Evolutionary conservation across 2,329 filamentous ascomycete species (phyloP).

Genomic region (Grosmannia penicillata): DNA sequence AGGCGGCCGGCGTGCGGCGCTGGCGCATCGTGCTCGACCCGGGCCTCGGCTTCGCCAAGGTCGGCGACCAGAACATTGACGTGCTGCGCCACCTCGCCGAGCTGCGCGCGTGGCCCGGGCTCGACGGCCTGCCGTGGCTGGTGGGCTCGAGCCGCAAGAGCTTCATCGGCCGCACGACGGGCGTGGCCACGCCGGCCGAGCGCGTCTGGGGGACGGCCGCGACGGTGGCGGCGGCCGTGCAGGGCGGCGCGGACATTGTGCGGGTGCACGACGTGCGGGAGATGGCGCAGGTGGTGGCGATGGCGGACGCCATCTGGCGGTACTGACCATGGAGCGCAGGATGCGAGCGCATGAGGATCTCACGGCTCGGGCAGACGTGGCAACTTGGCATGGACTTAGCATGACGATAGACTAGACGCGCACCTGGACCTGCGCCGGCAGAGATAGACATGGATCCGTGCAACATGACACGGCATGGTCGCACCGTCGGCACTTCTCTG

Average conservation of each 20-base stretch:
- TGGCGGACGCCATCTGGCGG: constrained; percentile 89
- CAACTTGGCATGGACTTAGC: too few relatives aligned
- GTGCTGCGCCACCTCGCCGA: constrained; percentile 54
- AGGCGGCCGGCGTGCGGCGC: constrained; percentile 66
- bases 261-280: constrained; percentile 81
- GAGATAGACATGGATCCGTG: too few relatives aligned
- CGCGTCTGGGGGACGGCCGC: constrained; percentile 78
- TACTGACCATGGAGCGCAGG: too few relatives aligned
- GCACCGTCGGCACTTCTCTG: too few relatives aligned
- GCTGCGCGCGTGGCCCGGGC: constrained; percentile 47
- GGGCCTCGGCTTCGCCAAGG: constrained; percentile 88
- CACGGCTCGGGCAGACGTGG: too few relatives aligned
- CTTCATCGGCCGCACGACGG: constrained; percentile 75
- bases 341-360: too few relatives aligned
- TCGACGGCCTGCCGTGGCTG: constrained; percentile 69
- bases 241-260: constrained; percentile 80
- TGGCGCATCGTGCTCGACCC: constrained; percentile 96
- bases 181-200: constrained; percentile 53
- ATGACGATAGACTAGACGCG: too few relatives aligned
- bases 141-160: constrained; percentile 78
- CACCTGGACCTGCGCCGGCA: too few relatives aligned
- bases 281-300: constrained; percentile 71
- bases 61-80: constrained; percentile 63
- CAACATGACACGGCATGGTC: too few relatives aligned
- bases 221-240: constrained; percentile 70